phyloP scores from a whole-genome alignment of 1,284 basidiomycete species.

The Puccinia coronata region DNA sequence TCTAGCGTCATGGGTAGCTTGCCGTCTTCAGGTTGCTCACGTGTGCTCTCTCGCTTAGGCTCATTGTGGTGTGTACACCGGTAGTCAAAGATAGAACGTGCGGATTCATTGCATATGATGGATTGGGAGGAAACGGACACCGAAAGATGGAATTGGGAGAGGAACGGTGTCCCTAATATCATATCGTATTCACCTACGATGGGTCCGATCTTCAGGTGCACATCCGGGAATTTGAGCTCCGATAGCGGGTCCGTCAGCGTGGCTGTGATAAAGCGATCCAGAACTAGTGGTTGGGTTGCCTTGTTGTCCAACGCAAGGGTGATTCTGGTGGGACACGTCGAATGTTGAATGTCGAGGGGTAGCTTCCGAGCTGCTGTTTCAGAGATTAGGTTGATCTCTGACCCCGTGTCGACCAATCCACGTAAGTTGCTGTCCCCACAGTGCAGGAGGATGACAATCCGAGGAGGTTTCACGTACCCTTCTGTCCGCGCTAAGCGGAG shows the following conservation, averaged over 20 bases:
- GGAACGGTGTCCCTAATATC: slow-evolving; percentile 1
- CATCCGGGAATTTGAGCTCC: not conserved
- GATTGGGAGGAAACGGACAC: not conserved
- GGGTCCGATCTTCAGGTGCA: not conserved
- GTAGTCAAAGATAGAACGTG: not conserved
- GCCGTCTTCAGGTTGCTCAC: too few species aligned
- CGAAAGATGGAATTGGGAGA: not conserved
- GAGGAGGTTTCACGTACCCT: not conserved
- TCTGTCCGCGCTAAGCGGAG: not conserved
- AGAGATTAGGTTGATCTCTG: slow-evolving; percentile 2
- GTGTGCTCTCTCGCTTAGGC: too few species aligned
- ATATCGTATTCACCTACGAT: not conserved
- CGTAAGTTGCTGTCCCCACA: too few species aligned
- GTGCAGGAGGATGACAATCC: not conserved
- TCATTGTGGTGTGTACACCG: not conserved
- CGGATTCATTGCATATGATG: not conserved
- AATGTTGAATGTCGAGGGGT: not conserved
- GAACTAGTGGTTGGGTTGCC: not conserved
- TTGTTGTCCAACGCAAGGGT: not conserved
- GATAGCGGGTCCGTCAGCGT: not conserved
- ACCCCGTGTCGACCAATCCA: not conserved
- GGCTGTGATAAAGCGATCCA: not conserved
- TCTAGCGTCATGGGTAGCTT: too few species aligned
- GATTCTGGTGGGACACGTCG: not conserved
- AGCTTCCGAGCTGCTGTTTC: not conserved